phyloP scores from a whole-genome alignment of 169 alveolate species.

The Plasmodium adleri region DNA sequence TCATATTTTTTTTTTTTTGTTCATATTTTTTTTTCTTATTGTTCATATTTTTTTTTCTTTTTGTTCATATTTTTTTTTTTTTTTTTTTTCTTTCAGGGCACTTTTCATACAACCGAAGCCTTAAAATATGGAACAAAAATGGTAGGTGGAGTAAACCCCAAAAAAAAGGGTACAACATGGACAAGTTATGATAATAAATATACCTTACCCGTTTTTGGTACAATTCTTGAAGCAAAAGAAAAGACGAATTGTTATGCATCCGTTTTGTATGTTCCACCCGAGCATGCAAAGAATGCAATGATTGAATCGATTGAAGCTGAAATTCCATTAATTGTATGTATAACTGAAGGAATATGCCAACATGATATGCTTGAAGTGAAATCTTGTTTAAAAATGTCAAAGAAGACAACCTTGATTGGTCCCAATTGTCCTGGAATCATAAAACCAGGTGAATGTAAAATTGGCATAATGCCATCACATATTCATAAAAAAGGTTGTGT shows the following conservation, averaged over 20 bases:
- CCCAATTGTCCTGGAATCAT: slow-evolving; percentile 99
- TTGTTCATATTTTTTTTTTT: not conserved
- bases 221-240: slow-evolving; percentile 79
- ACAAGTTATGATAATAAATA: slow-evolving; percentile 81
- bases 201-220: slow-evolving; percentile 85
- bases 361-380: slow-evolving; percentile 98
- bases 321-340: slow-evolving; percentile 95
- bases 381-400: slow-evolving; percentile 84
- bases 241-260: slow-evolving; percentile 95
- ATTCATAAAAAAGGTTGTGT: slow-evolving; percentile 93
- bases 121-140: slow-evolving; percentile 92
- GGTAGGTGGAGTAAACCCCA: slow-evolving; percentile 96
- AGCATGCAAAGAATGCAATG: slow-evolving; percentile 95
- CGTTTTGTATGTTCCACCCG: slow-evolving; percentile 97
- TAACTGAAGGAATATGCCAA: slow-evolving; percentile 98
- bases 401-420: slow-evolving; percentile 94
- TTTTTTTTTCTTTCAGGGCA: slow-evolving; percentile 84
- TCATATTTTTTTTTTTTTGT: not conserved
- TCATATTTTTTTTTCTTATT: not conserved
- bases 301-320: slow-evolving; percentile 96
- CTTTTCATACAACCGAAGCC: slow-evolving; percentile 93
- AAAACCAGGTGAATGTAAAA: slow-evolving; percentile 98
- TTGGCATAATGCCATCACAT: slow-evolving; percentile 99
- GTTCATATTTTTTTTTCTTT: not conserved
- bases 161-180: slow-evolving; percentile 91